Percentiles rank a stretch among this genome's conserved stretches.
Conservation (phyloP, 148 eudicot genomes). For the Chenopodium quinoa region DNA sequence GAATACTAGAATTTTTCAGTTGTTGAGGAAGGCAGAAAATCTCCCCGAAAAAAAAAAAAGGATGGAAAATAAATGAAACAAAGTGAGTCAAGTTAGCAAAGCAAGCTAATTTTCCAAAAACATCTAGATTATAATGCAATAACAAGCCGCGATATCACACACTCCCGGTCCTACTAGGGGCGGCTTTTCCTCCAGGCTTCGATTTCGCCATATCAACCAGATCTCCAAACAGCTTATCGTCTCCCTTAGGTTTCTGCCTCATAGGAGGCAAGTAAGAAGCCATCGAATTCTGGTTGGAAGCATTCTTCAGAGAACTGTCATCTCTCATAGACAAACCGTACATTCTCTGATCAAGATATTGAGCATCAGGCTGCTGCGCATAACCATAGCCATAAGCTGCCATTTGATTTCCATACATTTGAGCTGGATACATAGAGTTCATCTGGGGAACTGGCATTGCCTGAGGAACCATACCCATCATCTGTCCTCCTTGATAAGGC, state of each 20-base stretch:
- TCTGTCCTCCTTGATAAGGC: slow-evolving; percentile 34
- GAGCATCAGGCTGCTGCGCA: slow-evolving; percentile 61
- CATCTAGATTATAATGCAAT: slow-evolving; percentile 1
- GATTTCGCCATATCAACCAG: slow-evolving; percentile 78
- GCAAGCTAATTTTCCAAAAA: slow-evolving; percentile 16
- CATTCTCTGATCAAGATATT: slow-evolving; percentile 61
- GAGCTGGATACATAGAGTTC: slow-evolving; percentile 63
- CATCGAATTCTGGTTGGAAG: slow-evolving; percentile 39
- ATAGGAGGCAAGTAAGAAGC: slow-evolving; percentile 64
- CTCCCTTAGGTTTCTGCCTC: slow-evolving; percentile 61
- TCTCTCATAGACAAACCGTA: slow-evolving; percentile 58
- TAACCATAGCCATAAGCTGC: slow-evolving; percentile 56
- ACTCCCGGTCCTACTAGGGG: slow-evolving; percentile 68
- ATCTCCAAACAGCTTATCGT: slow-evolving; percentile 94
- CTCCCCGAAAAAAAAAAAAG: neutral
- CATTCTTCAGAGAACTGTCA: slow-evolving; percentile 37
- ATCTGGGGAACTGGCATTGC: slow-evolving; percentile 59
- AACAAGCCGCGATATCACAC: slow-evolving; percentile 36
- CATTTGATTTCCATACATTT: slow-evolving; percentile 76
- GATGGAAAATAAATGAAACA: slow-evolving; percentile 17
- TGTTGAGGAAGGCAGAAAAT: neutral
- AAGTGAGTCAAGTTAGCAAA: slow-evolving; percentile 13
- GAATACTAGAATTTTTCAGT: slow-evolving; percentile 10
- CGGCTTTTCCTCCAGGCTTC: slow-evolving; percentile 51
- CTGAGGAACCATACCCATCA: slow-evolving; percentile 62